These are phyloP conservation scores for Physcomitrellopsis africana DNA, from an alignment of 225 moss, liverwort and hornwort genomes.

Conservation along the genomic window DNA sequence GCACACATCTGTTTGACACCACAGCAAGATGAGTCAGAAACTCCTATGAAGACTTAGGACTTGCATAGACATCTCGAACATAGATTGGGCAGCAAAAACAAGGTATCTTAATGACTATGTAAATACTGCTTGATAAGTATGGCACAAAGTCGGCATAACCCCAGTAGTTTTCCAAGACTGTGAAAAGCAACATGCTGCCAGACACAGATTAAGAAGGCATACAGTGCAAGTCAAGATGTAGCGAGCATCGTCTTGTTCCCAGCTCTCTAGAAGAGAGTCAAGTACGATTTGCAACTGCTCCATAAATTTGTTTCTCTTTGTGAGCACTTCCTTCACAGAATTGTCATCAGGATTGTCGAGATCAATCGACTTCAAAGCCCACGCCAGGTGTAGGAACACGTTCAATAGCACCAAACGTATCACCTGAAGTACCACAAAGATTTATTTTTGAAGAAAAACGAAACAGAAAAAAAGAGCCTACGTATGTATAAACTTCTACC, in stretches of 20 bases:
- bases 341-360: slow-evolving; percentile 67
- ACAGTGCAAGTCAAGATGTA: slow-evolving; percentile 84
- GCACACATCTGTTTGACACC: slow-evolving; percentile 69
- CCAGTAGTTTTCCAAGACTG: neutral
- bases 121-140: neutral
- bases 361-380: slow-evolving; percentile 80
- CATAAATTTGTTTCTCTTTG: slow-evolving; percentile 65
- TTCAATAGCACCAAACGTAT: slow-evolving; percentile 79
- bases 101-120: neutral
- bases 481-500: slow-evolving; percentile 3
- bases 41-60: slow-evolving; percentile 8
- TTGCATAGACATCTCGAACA: neutral
- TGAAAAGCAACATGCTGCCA: slow-evolving; percentile 7
- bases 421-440: slow-evolving; percentile 56
- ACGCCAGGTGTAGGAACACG: slow-evolving; percentile 74
- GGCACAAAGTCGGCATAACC: neutral
- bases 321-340: slow-evolving; percentile 62
- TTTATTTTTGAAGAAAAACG: neutral
- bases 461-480: neutral
- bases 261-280: slow-evolving; percentile 65
- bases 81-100: slow-evolving; percentile 12
- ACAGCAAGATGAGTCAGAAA: slow-evolving; percentile 29
- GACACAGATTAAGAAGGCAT: slow-evolving; percentile 39
- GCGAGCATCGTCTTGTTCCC: slow-evolving; percentile 65
- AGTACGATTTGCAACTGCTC: slow-evolving; percentile 67